Conservation (phyloP, 495 filamentous ascomycete genomes). For the Neurospora pannonica region DNA sequence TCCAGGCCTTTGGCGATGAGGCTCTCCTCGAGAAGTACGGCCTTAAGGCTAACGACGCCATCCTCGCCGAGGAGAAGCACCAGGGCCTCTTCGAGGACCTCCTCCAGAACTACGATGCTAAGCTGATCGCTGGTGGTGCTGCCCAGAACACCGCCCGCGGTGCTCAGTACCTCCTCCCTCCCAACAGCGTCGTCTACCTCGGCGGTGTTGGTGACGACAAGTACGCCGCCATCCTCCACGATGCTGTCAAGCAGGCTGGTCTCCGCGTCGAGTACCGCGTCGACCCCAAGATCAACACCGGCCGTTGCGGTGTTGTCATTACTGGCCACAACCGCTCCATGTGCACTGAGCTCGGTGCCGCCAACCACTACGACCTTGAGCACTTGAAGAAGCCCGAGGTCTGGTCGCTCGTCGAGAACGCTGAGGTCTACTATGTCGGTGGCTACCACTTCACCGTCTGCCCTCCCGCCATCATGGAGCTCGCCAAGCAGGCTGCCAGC, state of each 20-base stretch:
- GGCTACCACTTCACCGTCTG: slow-evolving; percentile 74
- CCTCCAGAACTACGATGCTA: slow-evolving; percentile 73
- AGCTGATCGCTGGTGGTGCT: slow-evolving; percentile 91
- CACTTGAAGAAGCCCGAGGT: slow-evolving; percentile 86
- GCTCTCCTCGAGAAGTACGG: slow-evolving; percentile 82
- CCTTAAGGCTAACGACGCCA: slow-evolving; percentile 92
- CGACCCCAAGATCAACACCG: slow-evolving; percentile 71
- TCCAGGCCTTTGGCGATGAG: slow-evolving; percentile 76
- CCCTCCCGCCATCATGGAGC: slow-evolving; percentile 77
- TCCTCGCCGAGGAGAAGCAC: slow-evolving; percentile 90
- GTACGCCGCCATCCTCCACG: slow-evolving; percentile 74
- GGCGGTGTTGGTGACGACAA: slow-evolving; percentile 89
- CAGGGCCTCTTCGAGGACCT: slow-evolving; percentile 84
- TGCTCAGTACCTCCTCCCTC: slow-evolving; percentile 88
- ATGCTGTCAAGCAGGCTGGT: slow-evolving; percentile 68
- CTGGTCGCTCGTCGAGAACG: slow-evolving; percentile 82
- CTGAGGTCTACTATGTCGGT: slow-evolving; percentile 83
- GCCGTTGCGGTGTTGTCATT: slow-evolving; percentile 93
- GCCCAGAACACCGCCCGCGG: slow-evolving; percentile 97
- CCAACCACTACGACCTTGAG: slow-evolving; percentile 92
- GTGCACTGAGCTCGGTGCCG: slow-evolving; percentile 92
- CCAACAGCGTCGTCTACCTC: slow-evolving; percentile 81
- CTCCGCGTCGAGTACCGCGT: slow-evolving; percentile 88
- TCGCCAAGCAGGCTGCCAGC: slow-evolving; percentile 78
- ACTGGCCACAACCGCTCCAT: slow-evolving; percentile 87